Percentiles rank a stretch among this genome's conserved stretches.
Evolutionary conservation across 345 rosid species (phyloP).

Genomic region (Passiflora organensis): DNA sequence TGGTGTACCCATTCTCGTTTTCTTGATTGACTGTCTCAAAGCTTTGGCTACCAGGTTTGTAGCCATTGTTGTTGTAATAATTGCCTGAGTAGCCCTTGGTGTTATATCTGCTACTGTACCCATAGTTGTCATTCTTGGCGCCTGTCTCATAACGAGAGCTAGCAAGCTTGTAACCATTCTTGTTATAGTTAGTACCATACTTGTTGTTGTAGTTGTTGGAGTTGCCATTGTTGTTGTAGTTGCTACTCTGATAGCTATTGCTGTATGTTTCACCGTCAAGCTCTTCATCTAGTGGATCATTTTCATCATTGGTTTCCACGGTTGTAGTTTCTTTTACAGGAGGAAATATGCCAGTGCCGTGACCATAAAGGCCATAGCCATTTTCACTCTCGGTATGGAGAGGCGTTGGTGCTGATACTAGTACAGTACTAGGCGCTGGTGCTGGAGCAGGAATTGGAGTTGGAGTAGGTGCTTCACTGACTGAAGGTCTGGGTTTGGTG

Average conservation of each 20-base stretch:
- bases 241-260: slow-evolving; percentile 14
- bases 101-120: slow-evolving; percentile 3
- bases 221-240: slow-evolving; percentile 16
- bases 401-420: slow-evolving; percentile 2
- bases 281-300: slow-evolving; percentile 30
- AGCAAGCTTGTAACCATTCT: slow-evolving; percentile 6
- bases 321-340: slow-evolving; percentile 19
- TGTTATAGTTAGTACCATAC: slow-evolving; percentile 14
- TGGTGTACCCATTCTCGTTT: slow-evolving; percentile 10
- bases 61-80: slow-evolving; percentile 14
- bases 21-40: background rate
- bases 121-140: slow-evolving; percentile 4
- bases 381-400: slow-evolving; percentile 13
- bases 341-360: slow-evolving; percentile 34
- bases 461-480: background rate
- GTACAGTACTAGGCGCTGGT: slow-evolving; percentile 2
- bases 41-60: background rate
- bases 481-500: slow-evolving; percentile 8
- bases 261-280: slow-evolving; percentile 29
- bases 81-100: slow-evolving; percentile 8
- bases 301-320: slow-evolving; percentile 21
- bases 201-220: slow-evolving; percentile 4
- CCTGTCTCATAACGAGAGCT: slow-evolving; percentile 4
- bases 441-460: slow-evolving; percentile 6
- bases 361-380: slow-evolving; percentile 43